A percentile compares a stretch with the other conserved stretches of the same genome.
These are phyloP conservation scores for Fusarium temperatum DNA, from an alignment of 2,329 filamentous ascomycete genomes.

Conservation along the genomic window DNA sequence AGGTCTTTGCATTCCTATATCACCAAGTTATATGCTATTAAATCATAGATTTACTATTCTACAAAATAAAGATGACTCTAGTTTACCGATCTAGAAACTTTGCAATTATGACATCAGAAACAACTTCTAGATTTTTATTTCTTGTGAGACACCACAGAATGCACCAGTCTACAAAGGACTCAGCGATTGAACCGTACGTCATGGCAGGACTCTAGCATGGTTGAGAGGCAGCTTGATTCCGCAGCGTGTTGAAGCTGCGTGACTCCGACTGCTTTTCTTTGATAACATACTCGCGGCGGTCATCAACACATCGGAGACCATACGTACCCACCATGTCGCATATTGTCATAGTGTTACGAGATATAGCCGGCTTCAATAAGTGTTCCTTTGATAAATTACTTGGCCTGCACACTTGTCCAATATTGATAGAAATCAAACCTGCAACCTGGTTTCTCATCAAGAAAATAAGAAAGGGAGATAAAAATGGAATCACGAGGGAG, in stretches of 20 bases:
- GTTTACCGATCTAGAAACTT: neutral
- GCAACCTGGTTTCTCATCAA: too few species aligned
- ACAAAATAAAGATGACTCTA: fast-evolving
- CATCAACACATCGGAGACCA: fast-evolving
- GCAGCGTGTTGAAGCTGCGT: fast-evolving
- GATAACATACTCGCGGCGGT: fast-evolving
- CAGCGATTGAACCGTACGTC: fast-evolving
- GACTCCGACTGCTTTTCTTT: fast-evolving
- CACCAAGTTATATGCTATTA: neutral
- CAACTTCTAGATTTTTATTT: neutral
- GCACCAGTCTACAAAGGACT: fast-evolving
- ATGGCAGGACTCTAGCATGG: neutral
- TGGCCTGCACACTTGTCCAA: too few species aligned
- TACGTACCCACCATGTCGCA: too few species aligned
- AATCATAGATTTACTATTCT: fast-evolving
- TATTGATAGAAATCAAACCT: too few species aligned
- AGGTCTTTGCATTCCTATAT: neutral
- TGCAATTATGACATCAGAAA: neutral
- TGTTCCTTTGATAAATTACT: fast-evolving
- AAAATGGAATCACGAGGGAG: too few species aligned
- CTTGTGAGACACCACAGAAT: neutral
- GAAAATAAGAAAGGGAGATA: too few species aligned
- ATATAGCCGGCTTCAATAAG: fast-evolving
- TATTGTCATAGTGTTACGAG: fast-evolving
- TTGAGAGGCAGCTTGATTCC: fast-evolving